These are phyloP conservation scores for Globisporangium radiosum DNA, from an alignment of 352 stramenopile genomes.

Conservation along the genomic window DNA sequence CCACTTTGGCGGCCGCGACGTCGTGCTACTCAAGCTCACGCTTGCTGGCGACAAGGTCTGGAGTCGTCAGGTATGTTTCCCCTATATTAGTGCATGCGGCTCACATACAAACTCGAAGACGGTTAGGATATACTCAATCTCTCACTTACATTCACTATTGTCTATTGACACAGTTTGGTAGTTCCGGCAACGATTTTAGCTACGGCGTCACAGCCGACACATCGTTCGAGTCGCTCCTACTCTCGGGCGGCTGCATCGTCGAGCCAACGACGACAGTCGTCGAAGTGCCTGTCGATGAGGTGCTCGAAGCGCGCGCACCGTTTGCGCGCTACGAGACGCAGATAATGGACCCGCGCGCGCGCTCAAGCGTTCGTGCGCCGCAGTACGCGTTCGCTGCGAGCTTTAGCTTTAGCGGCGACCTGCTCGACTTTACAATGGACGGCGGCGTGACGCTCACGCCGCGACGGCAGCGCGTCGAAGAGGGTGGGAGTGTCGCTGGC, in stretches of 20 bases:
- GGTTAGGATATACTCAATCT: not conserved
- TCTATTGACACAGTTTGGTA: constrained; percentile 37
- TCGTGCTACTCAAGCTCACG: constrained; percentile 56
- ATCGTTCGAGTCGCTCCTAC: constrained; percentile 41
- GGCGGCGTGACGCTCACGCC: constrained; percentile 52
- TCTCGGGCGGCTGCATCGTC: constrained; percentile 37
- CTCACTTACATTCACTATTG: not conserved
- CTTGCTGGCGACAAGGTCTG: constrained; percentile 44
- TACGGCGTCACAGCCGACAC: constrained; percentile 46
- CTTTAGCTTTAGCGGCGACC: constrained; percentile 42
- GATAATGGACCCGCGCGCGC: constrained; percentile 35
- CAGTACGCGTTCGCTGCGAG: constrained; percentile 54
- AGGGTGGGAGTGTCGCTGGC: constrained; percentile 32
- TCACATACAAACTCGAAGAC: too few relatives aligned
- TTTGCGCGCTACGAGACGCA: constrained; percentile 47
- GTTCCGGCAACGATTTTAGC: constrained; percentile 47
- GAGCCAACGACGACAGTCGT: constrained; percentile 36
- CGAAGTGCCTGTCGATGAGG: constrained; percentile 33
- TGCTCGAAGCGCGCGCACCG: constrained; percentile 30
- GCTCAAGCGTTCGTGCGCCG: constrained; percentile 13
- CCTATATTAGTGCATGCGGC: too few relatives aligned
- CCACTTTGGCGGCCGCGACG: constrained; percentile 57
- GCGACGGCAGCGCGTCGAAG: constrained; percentile 34
- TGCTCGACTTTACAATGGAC: constrained; percentile 69
- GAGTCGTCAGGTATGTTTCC: constrained; percentile 40